Percentiles rank a stretch among this genome's conserved stretches.
Conservation (phyloP, 768 basidiomycete genomes). For the Leucosporidium scottii region DNA sequence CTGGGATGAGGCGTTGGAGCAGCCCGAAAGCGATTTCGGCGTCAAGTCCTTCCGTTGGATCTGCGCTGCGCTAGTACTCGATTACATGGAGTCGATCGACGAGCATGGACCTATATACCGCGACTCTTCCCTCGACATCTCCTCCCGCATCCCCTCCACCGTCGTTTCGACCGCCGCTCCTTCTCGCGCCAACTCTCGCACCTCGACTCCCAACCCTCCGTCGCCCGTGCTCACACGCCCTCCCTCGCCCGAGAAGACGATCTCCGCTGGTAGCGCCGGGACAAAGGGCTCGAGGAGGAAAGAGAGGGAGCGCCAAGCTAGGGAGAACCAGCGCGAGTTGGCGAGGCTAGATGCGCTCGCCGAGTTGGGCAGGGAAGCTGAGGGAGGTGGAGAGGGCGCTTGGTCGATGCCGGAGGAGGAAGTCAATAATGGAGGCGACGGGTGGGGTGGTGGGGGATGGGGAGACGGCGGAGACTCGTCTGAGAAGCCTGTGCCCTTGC, state of each 20-base stretch:
- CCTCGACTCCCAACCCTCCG: too few relatives aligned
- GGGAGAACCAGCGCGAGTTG: too few relatives aligned
- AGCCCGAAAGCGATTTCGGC: not conserved
- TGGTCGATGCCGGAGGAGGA: not conserved
- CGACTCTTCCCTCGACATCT: too few relatives aligned
- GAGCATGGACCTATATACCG: not conserved
- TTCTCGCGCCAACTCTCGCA: too few relatives aligned
- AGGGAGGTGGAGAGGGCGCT: not conserved
- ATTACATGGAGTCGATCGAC: not conserved
- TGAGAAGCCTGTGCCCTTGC: not conserved
- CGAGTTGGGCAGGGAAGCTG: not conserved
- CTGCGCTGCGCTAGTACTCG: conserved; percentile 9
- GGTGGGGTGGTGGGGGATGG: not conserved
- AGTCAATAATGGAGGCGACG: not conserved
- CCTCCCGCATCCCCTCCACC: too few relatives aligned
- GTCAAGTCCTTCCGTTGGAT: not conserved
- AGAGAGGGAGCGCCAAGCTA: too few relatives aligned
- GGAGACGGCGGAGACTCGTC: not conserved
- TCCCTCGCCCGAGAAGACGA: too few relatives aligned
- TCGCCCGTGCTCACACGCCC: too few relatives aligned
- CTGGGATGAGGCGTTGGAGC: not conserved
- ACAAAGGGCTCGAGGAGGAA: too few relatives aligned
- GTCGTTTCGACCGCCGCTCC: too few relatives aligned
- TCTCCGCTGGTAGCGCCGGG: too few relatives aligned
- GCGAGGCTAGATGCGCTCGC: not conserved